Base-by-base conservation (phyloP, 331 rosid genomes). In the Arachis monticola region DNA sequence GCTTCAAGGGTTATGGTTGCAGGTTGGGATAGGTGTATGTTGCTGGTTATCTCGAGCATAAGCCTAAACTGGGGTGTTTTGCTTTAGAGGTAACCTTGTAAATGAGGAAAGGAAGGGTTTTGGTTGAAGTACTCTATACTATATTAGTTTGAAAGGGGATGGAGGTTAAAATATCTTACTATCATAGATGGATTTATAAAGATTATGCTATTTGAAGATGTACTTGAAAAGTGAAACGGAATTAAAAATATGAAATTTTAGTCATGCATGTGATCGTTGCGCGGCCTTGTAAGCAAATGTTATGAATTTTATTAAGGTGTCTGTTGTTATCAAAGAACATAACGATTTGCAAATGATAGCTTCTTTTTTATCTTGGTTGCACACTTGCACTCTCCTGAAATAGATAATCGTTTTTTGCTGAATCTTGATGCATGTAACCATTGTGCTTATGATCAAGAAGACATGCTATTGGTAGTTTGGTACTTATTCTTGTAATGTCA, bases 401-500 rank as follows among this genome's bases (percentile, higher is more conserved):
- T 22, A 12, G 67, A 52, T 68, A 74, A 13, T 62, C 31, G 2
- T n/a, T 9, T 70, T 79, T 31, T 46, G 48, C 58, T 60, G 13
- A 61, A 53, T 67, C 58, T 69, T 58, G 63, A 65, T 59, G 72
- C 27, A 40, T 32, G 55, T 60, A 14, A 78, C 65, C 9, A 10
- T 50, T 12, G 60, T 51, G 8, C 27, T 12, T 13, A 35, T 69
- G 35, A 52, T 80, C 52, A 35, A 35, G 40, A 2, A 2, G 40
- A 35, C 22, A 81, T 50, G 79, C 70, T 63, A 48, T 17, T 17
- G 22, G 22, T 17, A 17, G 22, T 17, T 14, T 64, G 44, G 48
- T 63, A 41, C 50, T 11, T 22, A 67, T 69, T 80, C 69, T 66
- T 65, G 62, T n/a, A 13, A 46, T 51, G 64, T 69, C 60, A 22